These are phyloP conservation scores for Claviceps sp. DNA, from an alignment of 2,329 filamentous ascomycete species.

Conservation along the genomic window DNA sequence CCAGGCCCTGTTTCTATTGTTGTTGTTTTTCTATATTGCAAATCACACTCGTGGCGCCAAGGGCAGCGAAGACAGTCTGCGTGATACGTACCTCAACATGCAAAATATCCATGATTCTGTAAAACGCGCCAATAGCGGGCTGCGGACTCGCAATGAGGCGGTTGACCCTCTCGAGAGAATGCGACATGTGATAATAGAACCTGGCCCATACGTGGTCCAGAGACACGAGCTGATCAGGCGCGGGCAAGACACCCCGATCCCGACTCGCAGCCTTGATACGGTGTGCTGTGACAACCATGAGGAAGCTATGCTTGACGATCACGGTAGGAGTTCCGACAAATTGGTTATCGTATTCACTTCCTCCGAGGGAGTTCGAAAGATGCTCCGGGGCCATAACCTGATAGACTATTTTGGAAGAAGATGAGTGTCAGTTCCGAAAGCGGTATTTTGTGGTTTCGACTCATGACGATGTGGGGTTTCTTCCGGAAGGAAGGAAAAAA, in stretches of 20 bases:
- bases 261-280: constrained; percentile 3
- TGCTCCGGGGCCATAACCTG: constrained; percentile 4
- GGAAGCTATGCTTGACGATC: constrained; percentile 5
- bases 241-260: background rate
- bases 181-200: constrained; percentile 4
- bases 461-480: background rate
- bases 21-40: too few species aligned
- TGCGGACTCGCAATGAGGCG: constrained; percentile 1
- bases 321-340: constrained; percentile 1
- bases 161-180: constrained; percentile 2
- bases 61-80: background rate
- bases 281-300: constrained; percentile 3
- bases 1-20: too few species aligned
- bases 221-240: constrained; percentile 1
- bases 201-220: background rate
- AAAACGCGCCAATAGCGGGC: constrained; percentile 2
- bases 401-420: background rate
- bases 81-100: constrained; percentile 2
- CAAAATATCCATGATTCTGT: constrained; percentile 5
- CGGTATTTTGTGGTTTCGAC: too few species aligned
- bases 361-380: constrained; percentile 2
- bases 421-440: background rate
- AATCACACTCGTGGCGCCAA: too few species aligned
- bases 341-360: constrained; percentile 2
- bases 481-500: background rate